Evolutionary conservation across 1,139 yeast species (phyloP).

Genomic region (Candida glucosophila): DNA sequence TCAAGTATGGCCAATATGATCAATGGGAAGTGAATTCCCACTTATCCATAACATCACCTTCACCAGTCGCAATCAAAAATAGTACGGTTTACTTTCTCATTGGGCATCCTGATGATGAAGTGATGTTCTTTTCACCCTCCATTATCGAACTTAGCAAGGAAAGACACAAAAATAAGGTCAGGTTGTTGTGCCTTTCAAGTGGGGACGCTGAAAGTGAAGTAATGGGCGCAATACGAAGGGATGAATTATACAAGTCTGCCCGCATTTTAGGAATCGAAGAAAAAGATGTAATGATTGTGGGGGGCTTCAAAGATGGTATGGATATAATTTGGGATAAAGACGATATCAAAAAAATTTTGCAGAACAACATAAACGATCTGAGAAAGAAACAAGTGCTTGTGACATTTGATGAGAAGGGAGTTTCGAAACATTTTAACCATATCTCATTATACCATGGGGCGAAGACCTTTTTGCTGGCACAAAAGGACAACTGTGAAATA

Average conservation of each 20-base stretch:
- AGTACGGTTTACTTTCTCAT: slow-evolving; percentile 48
- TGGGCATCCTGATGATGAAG: slow-evolving; percentile 98
- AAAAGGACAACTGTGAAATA: slow-evolving; percentile 5
- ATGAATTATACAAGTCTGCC: slow-evolving; percentile 55
- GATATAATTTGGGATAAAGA: slow-evolving; percentile 52
- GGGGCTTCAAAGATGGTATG: slow-evolving; percentile 66
- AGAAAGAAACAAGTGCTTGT: slow-evolving; percentile 35
- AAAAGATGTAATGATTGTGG: slow-evolving; percentile 37
- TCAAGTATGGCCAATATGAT: slow-evolving; percentile 22
- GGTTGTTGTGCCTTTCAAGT: slow-evolving; percentile 62
- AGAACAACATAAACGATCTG: slow-evolving; percentile 10
- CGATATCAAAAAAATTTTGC: slow-evolving; percentile 26
- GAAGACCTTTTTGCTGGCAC: slow-evolving; percentile 22
- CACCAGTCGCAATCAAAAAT: slow-evolving; percentile 25
- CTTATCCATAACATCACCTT: slow-evolving; percentile 28
- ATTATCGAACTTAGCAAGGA: slow-evolving; percentile 44
- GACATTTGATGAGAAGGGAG: slow-evolving; percentile 79
- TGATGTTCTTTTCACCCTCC: slow-evolving; percentile 92
- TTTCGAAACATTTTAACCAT: slow-evolving; percentile 85
- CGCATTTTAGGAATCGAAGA: slow-evolving; percentile 45
- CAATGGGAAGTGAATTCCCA: slow-evolving; percentile 7
- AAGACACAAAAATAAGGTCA: slow-evolving; percentile 41
- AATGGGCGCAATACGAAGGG: slow-evolving; percentile 51
- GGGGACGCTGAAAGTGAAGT: slow-evolving; percentile 66
- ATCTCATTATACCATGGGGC: slow-evolving; percentile 56